A percentile compares a stretch with the other conserved stretches of the same genome.
Evolutionary conservation across 176 grass and related monocot genomes (phyloP).

Genomic region (Oryza punctata): DNA sequence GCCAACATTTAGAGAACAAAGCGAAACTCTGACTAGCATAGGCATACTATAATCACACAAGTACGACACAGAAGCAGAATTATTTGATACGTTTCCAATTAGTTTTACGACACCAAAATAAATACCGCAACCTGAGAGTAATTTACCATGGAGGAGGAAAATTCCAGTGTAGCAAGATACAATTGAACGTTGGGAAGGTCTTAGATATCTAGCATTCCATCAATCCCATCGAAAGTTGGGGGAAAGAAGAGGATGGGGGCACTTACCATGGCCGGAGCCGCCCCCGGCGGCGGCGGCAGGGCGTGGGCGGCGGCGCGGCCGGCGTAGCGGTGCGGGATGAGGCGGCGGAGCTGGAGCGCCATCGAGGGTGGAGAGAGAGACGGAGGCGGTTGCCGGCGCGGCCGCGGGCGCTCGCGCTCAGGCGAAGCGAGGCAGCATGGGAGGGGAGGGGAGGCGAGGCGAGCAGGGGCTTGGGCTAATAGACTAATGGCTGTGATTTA

Average conservation of each 20-base stretch:
- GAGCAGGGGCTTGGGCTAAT: background rate
- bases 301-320: slow-evolving; percentile 40
- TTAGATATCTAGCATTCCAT: background rate
- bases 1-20: slow-evolving; percentile 16
- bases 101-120: background rate
- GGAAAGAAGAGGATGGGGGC: background rate
- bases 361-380: slow-evolving; percentile 5
- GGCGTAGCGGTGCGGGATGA: slow-evolving; percentile 54
- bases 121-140: background rate
- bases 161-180: no score
- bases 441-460: background rate
- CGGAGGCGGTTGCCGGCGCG: background rate
- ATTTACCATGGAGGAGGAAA: background rate
- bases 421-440: slow-evolving; percentile 31
- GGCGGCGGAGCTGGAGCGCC: slow-evolving; percentile 75
- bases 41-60: background rate
- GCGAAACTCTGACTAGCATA: background rate
- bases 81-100: background rate
- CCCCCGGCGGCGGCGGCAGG: slow-evolving; percentile 22
- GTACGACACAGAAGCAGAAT: background rate
- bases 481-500: background rate
- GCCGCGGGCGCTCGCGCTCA: background rate
- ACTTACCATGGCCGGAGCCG: slow-evolving; percentile 51
- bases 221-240: background rate
- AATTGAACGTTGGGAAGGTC: background rate